phyloP scores from a whole-genome alignment of 129 eudicot species.

The Tagetes patula region DNA sequence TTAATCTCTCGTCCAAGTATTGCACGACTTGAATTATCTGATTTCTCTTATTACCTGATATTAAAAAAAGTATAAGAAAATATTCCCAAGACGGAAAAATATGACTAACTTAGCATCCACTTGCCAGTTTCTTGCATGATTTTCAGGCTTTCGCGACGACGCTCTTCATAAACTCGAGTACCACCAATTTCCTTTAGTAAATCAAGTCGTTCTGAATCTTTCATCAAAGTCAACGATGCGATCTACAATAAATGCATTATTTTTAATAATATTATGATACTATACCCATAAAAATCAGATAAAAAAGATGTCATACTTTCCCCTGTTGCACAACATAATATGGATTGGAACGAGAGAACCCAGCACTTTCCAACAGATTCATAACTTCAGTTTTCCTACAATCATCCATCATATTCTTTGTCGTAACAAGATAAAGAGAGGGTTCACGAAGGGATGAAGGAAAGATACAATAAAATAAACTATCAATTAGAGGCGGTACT shows the following conservation, averaged over 20 bases:
- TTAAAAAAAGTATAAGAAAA: constrained; percentile 22
- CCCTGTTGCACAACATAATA: constrained; percentile 99
- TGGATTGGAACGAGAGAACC: constrained; percentile 98
- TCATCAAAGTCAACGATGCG: constrained; percentile 89
- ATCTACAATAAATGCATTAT: constrained; percentile 48
- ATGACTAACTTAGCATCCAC: constrained; percentile 32
- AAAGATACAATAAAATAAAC: neutral
- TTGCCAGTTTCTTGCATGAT: constrained; percentile 98
- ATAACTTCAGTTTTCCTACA: constrained; percentile 96
- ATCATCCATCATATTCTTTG: constrained; percentile 21
- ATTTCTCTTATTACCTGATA: constrained; percentile 80
- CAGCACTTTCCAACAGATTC: constrained; percentile 98
- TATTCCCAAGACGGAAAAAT: constrained; percentile 20
- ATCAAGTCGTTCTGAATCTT: constrained; percentile 91
- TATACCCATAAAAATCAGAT: constrained; percentile 16
- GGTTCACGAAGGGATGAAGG: neutral
- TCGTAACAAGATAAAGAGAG: constrained; percentile 5
- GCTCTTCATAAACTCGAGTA: constrained; percentile 92
- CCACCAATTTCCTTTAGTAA: constrained; percentile 97
- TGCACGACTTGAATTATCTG: constrained; percentile 97
- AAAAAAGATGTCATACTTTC: constrained; percentile 48
- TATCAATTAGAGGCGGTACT: constrained; percentile 27
- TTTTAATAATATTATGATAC: constrained; percentile 2
- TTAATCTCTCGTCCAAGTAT: constrained; percentile 87
- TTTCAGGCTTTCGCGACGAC: constrained; percentile 96